phyloP scores from a whole-genome alignment of 768 basidiomycete genomes.

The Tephrocybe sp. region DNA sequence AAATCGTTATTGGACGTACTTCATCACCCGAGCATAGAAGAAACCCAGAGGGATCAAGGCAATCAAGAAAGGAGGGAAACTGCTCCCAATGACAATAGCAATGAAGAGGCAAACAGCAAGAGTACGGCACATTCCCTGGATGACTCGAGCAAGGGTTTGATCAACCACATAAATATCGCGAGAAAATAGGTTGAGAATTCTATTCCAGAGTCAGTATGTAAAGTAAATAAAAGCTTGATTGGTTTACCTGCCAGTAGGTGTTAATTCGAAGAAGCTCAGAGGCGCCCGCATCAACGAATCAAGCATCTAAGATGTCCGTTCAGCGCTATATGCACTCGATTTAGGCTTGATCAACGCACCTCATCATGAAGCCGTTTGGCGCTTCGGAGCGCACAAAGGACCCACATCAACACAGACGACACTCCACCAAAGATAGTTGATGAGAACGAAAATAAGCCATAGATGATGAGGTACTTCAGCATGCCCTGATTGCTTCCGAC shows the following conservation, averaged over 20 bases:
- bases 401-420: slow-evolving; percentile 67
- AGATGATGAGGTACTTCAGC: slow-evolving; percentile 55
- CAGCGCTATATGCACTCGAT: background rate
- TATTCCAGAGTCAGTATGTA: slow-evolving; percentile 24
- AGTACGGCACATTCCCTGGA: slow-evolving; percentile 70
- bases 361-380: slow-evolving; percentile 74
- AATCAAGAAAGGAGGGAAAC: slow-evolving; percentile 80
- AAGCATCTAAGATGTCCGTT: slow-evolving; percentile 54
- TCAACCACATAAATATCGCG: slow-evolving; percentile 87
- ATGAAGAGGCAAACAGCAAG: slow-evolving; percentile 56
- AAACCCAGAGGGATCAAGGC: slow-evolving; percentile 72
- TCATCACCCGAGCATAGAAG: slow-evolving; percentile 81
- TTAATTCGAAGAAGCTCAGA: slow-evolving; percentile 85
- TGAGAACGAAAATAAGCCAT: slow-evolving; percentile 65
- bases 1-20: slow-evolving; percentile 39
- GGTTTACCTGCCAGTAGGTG: slow-evolving; percentile 75
- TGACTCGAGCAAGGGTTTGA: slow-evolving; percentile 74
- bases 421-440: slow-evolving; percentile 52
- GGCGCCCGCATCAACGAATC: slow-evolving; percentile 79
- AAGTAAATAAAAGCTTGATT: background rate
- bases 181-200: slow-evolving; percentile 89
- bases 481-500: slow-evolving; percentile 57
- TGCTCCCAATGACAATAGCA: slow-evolving; percentile 69
- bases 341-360: slow-evolving; percentile 35
- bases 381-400: slow-evolving; percentile 73